Percentiles rank a stretch among this genome's conserved stretches.
Evolutionary conservation across 1,284 basidiomycete species (phyloP).

Genomic region (Volvariella volvacea): DNA sequence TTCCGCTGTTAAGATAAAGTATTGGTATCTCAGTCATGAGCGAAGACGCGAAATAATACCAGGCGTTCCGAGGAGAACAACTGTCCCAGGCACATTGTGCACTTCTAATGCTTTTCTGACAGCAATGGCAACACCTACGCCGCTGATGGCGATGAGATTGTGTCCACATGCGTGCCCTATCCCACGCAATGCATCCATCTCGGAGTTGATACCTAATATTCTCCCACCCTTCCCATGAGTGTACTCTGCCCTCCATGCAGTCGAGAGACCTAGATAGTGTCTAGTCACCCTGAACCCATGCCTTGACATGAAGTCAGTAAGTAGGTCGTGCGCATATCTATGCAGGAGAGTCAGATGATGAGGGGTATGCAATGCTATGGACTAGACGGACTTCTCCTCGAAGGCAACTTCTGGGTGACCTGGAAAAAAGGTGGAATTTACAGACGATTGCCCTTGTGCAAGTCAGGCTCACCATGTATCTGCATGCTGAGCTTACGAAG

Average conservation of each 20-base stretch:
- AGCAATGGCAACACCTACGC: constrained; percentile 54
- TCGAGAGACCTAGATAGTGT: constrained; percentile 47
- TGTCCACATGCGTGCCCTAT: constrained; percentile 76
- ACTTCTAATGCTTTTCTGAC: constrained; percentile 52
- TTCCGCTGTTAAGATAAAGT: constrained; percentile 39
- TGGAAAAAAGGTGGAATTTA: constrained; percentile 16
- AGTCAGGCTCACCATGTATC: constrained; percentile 55
- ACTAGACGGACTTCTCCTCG: constrained; percentile 41
- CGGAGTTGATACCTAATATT: constrained; percentile 68
- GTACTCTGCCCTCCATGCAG: constrained; percentile 68
- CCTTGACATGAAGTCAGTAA: constrained; percentile 48
- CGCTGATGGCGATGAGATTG: constrained; percentile 67
- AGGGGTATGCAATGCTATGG: constrained; percentile 10
- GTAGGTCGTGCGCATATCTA: constrained; percentile 38
- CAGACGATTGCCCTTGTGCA: background rate
- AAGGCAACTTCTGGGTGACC: constrained; percentile 56
- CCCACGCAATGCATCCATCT: constrained; percentile 61
- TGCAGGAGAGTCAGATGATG: background rate
- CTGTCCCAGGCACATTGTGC: constrained; percentile 53
- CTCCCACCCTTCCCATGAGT: constrained; percentile 46
- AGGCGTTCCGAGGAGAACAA: constrained; percentile 74
- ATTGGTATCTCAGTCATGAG: background rate
- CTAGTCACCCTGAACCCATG: constrained; percentile 55
- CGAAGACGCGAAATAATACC: constrained; percentile 24
- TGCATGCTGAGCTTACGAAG: constrained; percentile 57